These are phyloP conservation scores for Lactarius sp. DNA, from an alignment of 768 basidiomycete species.

Conservation along the genomic window DNA sequence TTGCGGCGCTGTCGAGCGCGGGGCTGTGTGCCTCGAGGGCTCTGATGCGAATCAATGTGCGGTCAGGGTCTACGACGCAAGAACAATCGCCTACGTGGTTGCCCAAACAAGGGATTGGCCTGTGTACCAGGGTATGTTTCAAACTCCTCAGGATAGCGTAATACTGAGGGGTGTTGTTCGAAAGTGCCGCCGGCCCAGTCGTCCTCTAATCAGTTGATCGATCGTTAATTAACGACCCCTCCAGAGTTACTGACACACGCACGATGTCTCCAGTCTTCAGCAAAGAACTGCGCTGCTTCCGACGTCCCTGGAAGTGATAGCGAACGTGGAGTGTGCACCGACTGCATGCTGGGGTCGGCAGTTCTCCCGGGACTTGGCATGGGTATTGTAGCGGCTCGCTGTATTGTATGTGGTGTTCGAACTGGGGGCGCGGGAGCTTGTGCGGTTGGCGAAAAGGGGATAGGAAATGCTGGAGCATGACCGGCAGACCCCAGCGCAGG, in stretches of 20 bases:
- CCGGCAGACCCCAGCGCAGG: too few species aligned
- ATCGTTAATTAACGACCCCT: neutral
- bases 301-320: neutral
- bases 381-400: neutral
- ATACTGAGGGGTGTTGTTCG: neutral
- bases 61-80: neutral
- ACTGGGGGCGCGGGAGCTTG: neutral
- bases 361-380: neutral
- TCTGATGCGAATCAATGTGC: neutral
- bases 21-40: neutral
- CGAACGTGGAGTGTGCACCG: neutral
- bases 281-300: neutral
- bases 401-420: neutral
- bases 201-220: neutral
- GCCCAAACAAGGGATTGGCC: too few species aligned
- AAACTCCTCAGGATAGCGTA: neutral
- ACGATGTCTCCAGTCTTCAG: neutral
- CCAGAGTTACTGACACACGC: neutral
- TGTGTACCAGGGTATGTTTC: too few species aligned
- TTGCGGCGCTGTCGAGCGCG: neutral
- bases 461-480: neutral
- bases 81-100: too few species aligned
- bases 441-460: too few species aligned
- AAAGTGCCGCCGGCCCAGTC: neutral
- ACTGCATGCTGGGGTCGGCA: neutral